Evolutionary conservation across 441 rosid genomes (phyloP).

Genomic region (Syzygium syzygioides): DNA sequence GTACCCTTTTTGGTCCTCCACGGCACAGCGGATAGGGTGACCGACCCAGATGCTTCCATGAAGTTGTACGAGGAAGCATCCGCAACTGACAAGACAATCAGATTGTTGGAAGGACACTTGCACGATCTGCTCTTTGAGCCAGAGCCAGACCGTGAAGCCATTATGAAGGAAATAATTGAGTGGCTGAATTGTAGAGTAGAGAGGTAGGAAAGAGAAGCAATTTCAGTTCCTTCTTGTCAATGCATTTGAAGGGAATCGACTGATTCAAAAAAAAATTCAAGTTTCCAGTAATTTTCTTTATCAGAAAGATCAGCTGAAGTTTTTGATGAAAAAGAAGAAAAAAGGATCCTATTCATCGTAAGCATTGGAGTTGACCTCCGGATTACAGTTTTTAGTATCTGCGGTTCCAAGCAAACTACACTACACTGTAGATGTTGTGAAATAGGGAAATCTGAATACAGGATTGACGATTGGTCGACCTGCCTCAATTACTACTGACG

Average conservation of each 20-base stretch:
- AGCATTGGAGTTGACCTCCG: neutral
- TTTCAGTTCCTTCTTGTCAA: neutral
- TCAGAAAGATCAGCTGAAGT: neutral
- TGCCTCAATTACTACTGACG: neutral
- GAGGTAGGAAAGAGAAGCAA: neutral
- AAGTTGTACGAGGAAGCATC: slow-evolving; percentile 66
- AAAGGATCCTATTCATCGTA: neutral
- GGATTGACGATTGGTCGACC: neutral
- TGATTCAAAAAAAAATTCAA: neutral
- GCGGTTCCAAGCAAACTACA: neutral
- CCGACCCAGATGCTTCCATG: slow-evolving; percentile 62
- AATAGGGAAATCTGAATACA: neutral
- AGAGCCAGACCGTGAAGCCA: slow-evolving; percentile 39
- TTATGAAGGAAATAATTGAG: slow-evolving; percentile 40
- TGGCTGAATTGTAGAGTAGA: slow-evolving; percentile 57
- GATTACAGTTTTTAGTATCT: neutral
- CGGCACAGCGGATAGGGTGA: slow-evolving; percentile 65
- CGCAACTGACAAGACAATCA: slow-evolving; percentile 64
- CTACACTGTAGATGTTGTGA: neutral
- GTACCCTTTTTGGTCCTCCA: slow-evolving; percentile 78
- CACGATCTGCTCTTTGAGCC: slow-evolving; percentile 87
- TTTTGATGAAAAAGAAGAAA: neutral
- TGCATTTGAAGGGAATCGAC: neutral
- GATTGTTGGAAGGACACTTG: slow-evolving; percentile 48
- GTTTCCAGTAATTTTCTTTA: neutral